Conservation (phyloP, 1,284 basidiomycete genomes). For the Puccinia novopanici region DNA sequence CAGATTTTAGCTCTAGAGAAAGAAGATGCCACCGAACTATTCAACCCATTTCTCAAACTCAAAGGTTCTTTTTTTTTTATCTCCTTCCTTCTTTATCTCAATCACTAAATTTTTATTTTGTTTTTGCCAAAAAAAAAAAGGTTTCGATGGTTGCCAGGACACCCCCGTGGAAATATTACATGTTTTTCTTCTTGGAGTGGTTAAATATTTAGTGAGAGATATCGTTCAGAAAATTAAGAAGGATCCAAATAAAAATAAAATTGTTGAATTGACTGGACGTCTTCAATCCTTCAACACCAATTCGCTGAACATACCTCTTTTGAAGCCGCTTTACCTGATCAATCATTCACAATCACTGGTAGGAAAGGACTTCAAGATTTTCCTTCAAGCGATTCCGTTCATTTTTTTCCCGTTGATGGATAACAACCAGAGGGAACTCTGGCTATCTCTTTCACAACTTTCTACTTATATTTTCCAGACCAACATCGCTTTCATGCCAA, state of each 20-base stretch:
- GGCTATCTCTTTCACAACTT: conserved; percentile 58
- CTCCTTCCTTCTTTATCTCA: not conserved
- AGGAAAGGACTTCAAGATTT: conserved; percentile 60
- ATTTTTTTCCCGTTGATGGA: conserved; percentile 58
- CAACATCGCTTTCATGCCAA: conserved; percentile 12
- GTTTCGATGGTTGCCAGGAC: not conserved
- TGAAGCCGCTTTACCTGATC: not conserved
- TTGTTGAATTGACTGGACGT: not conserved
- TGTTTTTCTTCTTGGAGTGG: not conserved
- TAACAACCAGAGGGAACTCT: conserved; percentile 55
- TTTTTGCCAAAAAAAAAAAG: not conserved
- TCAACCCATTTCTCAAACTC: not conserved
- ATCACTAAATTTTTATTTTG: too few species aligned
- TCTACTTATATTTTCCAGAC: conserved; percentile 61
- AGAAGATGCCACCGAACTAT: not conserved
- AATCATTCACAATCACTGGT: conserved; percentile 57
- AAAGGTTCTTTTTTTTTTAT: not conserved
- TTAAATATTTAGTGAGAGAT: not conserved
- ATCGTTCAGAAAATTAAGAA: not conserved
- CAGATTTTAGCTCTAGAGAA: not conserved
- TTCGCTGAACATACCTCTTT: not conserved
- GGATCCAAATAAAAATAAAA: not conserved
- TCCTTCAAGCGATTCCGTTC: conserved; percentile 61
- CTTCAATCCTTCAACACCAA: not conserved
- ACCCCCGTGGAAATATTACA: not conserved